Base-by-base conservation (phyloP, 1,139 yeast genomes). In the Candida glucosophila region DNA sequence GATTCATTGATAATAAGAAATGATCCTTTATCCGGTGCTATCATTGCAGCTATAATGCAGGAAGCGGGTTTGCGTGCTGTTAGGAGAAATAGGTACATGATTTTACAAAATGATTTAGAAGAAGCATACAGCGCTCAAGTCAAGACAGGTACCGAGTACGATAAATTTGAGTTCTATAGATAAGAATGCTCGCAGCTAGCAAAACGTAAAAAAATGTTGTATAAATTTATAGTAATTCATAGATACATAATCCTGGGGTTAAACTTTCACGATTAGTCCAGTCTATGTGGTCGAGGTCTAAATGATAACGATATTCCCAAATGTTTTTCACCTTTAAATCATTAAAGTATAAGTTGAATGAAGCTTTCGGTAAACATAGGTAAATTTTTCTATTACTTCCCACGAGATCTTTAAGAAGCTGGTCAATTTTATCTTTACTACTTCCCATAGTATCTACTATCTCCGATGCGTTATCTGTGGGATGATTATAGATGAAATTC, bases 61-160 rank as follows among this genome's bases (percentile, higher is more conserved):
- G 99, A 92, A 59, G 99, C 99, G 15, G 99, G 99, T 39, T 70
- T 92, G 42, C 75, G 97, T 43, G 99, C 99, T 1, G 97, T 92
- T 26, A 79, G 99, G 61, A 90, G 90, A 66, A 90, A 90, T 57
- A 77, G 99, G 58, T 90, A 90, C 55, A 93, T 92, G 60, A 90
- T 92, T 41, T 66, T 92, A 47, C 97, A 90, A 59, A 75, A 79
- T 47, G 99, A 92, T 59, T 67, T 92, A 51, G 98, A 92, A 52
- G 98, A 92, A 59, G 98, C 98, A 6, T 92, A 92, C 58, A 81
- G 93, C 33, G 65, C 95, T 27, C 97, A 90, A 66, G 97, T 92
- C 38, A 92, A 90, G 68, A 73, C 95, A 5, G 95, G 94, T 32
- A 75, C 77, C 40, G 98, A 92, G 53, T 93, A 83, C 40, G 98